These are phyloP conservation scores for Dendrobium officinale DNA, from an alignment of 106 monocot genomes.

Conservation along the genomic window DNA sequence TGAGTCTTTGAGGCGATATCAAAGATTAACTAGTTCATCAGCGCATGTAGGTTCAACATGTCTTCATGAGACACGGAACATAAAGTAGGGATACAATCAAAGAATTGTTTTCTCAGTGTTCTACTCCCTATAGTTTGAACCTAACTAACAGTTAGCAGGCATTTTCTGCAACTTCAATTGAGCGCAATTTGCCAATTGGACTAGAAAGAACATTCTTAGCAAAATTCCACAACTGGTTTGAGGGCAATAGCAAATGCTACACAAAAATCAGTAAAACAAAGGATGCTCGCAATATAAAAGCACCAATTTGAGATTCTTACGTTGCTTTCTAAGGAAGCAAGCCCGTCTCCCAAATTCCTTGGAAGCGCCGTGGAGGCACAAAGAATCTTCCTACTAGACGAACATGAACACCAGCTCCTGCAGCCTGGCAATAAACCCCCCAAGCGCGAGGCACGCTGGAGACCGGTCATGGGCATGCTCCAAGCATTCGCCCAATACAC, in stretches of 20 bases:
- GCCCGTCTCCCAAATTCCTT: constrained; percentile 27
- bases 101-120: not conserved
- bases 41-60: no score
- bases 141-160: not conserved
- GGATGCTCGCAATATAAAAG: not conserved
- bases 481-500: constrained; percentile 15
- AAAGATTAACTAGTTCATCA: no score
- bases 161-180: not conserved
- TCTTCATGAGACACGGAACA: not conserved
- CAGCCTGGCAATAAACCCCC: not conserved
- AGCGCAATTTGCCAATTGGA: not conserved
- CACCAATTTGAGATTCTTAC: constrained; percentile 13
- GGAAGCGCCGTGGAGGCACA: constrained; percentile 35
- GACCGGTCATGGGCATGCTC: constrained; percentile 2
- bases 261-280: not conserved
- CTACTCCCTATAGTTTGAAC: not conserved
- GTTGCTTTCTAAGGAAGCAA: constrained; percentile 21
- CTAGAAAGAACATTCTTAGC: not conserved
- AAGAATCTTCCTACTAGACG: constrained; percentile 11
- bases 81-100: not conserved
- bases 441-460: not conserved
- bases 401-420: not conserved
- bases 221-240: not conserved
- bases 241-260: not conserved
- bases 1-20: not conserved